A percentile compares a stretch with the other conserved stretches of the same genome.
Evolutionary conservation across 805 yeast species (phyloP).

Genomic region (Isabelozyma heimii): DNA sequence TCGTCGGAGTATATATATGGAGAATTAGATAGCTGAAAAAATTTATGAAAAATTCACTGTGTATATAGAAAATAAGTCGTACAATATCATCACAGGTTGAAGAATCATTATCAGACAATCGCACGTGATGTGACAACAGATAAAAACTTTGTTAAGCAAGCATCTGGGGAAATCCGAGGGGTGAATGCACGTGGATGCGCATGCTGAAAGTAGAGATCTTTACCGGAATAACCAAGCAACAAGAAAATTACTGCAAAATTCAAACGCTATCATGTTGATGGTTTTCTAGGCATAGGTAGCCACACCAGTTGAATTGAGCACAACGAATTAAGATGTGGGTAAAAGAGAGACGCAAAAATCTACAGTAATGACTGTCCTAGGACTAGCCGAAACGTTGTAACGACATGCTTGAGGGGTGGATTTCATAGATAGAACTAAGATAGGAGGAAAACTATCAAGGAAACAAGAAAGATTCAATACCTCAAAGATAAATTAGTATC

Average conservation of each 20-base stretch:
- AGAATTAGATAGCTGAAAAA: background rate
- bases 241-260: background rate
- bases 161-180: background rate
- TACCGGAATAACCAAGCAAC: background rate
- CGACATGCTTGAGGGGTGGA: too few species aligned
- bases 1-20: background rate
- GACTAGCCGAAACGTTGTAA: too few species aligned
- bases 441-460: too few species aligned
- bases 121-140: conserved; percentile 13
- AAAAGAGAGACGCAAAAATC: too few species aligned
- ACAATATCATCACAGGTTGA: background rate
- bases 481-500: too few species aligned
- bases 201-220: background rate
- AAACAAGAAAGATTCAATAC: too few species aligned
- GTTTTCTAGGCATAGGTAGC: background rate
- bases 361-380: background rate
- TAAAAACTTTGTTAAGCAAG: background rate
- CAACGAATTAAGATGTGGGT: background rate
- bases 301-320: background rate
- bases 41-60: background rate
- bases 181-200: background rate
- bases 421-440: too few species aligned
- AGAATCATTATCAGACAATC: conserved; percentile 12
- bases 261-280: background rate
- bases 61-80: background rate